A percentile compares a stretch with the other conserved stretches of the same genome.
phyloP scores from a whole-genome alignment of 176 grass and related monocot genomes.

The Phoenix dactylifera region DNA sequence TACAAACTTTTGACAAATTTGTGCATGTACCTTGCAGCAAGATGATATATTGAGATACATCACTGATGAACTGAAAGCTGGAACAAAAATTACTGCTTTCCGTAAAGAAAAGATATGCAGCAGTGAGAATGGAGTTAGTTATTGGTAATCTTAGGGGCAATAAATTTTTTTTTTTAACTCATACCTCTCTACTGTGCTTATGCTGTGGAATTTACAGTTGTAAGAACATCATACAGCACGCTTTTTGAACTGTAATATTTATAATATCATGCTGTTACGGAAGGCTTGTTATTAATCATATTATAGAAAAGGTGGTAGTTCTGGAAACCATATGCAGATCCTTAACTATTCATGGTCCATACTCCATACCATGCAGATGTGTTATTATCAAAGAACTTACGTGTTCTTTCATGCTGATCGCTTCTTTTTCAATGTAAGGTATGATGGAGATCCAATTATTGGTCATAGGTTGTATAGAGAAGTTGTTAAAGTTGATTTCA shows the following conservation, averaged over 20 bases:
- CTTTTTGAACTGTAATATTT: no score
- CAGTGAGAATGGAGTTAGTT: constrained; percentile 40
- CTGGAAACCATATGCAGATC: no score
- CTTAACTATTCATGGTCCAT: no score
- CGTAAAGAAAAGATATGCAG: constrained; percentile 57
- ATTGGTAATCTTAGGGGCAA: constrained; percentile 44
- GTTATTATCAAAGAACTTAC: no score
- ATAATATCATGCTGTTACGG: no score
- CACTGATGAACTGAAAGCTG: constrained; percentile 67
- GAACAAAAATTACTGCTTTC: constrained; percentile 51
- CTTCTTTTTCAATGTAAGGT: constrained; percentile 47
- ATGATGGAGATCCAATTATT: constrained; percentile 65
- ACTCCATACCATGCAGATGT: no score
- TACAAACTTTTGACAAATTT: constrained; percentile 15
- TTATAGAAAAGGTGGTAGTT: no score
- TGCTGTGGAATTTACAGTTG: no score
- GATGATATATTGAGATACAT: constrained; percentile 56
- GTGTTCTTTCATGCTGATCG: background rate
- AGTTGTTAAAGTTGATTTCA: constrained; percentile 38
- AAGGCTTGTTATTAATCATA: no score
- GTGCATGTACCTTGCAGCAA: constrained; percentile 48
- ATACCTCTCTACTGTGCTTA: no score
- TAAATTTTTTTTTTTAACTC: constrained; percentile 12
- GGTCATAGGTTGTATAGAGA: constrained; percentile 85
- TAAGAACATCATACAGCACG: no score